Conservation (phyloP, 129 eudicot species). For the Lactuca sativa region DNA sequence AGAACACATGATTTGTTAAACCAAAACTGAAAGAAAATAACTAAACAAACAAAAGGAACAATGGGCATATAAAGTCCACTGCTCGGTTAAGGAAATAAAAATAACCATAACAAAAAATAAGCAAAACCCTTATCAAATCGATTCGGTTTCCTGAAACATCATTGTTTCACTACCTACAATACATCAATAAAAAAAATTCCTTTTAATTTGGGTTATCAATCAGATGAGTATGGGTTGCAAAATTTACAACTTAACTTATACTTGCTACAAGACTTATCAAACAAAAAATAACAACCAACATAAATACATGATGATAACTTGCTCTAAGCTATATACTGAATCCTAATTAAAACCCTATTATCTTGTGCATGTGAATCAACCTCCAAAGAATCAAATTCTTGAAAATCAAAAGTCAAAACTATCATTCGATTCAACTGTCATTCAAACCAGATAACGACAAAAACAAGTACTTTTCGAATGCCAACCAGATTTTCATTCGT, state of each 20-base stretch:
- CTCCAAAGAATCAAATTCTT: not conserved
- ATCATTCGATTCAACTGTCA: not conserved
- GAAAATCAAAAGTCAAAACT: not conserved
- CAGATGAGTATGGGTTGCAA: not conserved
- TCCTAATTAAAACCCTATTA: not conserved
- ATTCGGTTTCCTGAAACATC: too few species aligned
- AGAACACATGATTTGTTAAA: not conserved
- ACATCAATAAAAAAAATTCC: too few species aligned
- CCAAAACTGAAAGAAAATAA: not conserved
- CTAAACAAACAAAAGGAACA: not conserved
- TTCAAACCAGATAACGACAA: conserved; percentile 10
- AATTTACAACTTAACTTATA: not conserved
- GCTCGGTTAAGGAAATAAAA: too few species aligned
- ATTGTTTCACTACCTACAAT: too few species aligned
- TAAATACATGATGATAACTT: not conserved
- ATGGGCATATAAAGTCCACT: not conserved
- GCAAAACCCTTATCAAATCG: too few species aligned
- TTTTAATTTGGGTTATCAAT: not conserved
- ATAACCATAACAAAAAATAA: too few species aligned
- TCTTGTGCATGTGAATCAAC: not conserved
- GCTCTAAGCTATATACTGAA: too few species aligned
- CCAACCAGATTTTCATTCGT: not conserved
- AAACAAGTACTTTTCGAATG: not conserved
- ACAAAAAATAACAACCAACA: not conserved
- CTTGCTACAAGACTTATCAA: not conserved